These are phyloP conservation scores for Chaetoceros tenuissimus DNA, from an alignment of 108 stramenopile genomes.

Conservation along the genomic window DNA sequence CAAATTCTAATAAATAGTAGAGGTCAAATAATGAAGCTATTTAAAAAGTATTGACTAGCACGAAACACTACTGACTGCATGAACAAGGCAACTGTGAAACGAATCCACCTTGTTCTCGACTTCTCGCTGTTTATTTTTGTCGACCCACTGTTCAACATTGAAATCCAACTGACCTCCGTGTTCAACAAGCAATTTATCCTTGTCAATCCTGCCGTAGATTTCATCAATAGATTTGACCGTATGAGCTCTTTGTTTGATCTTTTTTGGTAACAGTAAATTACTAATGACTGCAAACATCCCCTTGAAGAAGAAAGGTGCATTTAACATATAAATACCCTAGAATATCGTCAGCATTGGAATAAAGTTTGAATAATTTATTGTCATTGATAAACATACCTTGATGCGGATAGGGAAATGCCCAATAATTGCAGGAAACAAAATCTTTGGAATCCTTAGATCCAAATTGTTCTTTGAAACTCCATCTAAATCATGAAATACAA, in stretches of 20 bases:
- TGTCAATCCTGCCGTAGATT: conserved; percentile 11
- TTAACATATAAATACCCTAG: conserved; percentile 28
- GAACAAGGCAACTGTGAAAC: no score
- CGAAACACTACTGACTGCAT: no score
- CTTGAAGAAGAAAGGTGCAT: conserved; percentile 20
- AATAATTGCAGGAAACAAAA: conserved; percentile 13
- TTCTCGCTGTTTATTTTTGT: conserved; percentile 19
- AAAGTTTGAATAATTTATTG: no score
- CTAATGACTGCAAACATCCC: conserved; percentile 12
- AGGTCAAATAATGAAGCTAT: no score
- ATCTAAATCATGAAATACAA: conserved; percentile 20
- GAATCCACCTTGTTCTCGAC: conserved; percentile 5
- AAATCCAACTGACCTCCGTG: conserved; percentile 18
- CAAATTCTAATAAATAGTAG: no score
- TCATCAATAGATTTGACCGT: conserved; percentile 18
- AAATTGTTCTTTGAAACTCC: conserved; percentile 20
- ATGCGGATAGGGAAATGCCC: conserved; percentile 33
- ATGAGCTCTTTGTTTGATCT: conserved; percentile 17
- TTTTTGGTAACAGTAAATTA: conserved; percentile 15
- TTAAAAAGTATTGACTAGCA: no score
- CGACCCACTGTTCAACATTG: conserved; percentile 15
- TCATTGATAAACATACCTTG: no score
- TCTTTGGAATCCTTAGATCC: conserved; percentile 18
- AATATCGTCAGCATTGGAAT: no score
- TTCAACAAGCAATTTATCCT: conserved; percentile 12